A percentile compares a stretch with the other conserved stretches of the same genome.
Conservation (phyloP, 768 basidiomycete species). For the Suillus placidus region DNA sequence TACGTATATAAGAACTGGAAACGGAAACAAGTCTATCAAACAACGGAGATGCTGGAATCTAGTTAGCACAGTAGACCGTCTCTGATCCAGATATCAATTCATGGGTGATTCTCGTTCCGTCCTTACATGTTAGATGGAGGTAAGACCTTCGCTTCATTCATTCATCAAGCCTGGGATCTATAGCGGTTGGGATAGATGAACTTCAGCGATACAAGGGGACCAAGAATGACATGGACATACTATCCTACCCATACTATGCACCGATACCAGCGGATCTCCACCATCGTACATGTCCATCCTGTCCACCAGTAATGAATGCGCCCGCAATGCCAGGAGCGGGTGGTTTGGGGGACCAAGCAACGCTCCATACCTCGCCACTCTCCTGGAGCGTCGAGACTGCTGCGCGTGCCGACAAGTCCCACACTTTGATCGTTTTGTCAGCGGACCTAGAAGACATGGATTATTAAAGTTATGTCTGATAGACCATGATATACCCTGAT, state of each 20-base stretch:
- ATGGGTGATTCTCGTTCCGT: neutral
- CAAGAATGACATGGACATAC: neutral
- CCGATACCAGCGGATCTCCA: constrained; percentile 71
- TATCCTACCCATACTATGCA: constrained; percentile 14
- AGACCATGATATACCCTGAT: constrained; percentile 64
- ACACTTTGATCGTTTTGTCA: constrained; percentile 84
- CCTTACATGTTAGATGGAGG: neutral
- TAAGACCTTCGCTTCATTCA: constrained; percentile 3
- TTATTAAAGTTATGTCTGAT: neutral
- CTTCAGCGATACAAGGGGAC: neutral
- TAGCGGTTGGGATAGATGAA: neutral
- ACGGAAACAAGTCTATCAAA: neutral
- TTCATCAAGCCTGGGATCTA: constrained; percentile 3
- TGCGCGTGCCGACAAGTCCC: constrained; percentile 77
- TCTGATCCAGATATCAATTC: neutral
- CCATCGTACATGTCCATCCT: constrained; percentile 76
- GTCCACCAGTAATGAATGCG: constrained; percentile 71
- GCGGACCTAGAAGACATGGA: constrained; percentile 56
- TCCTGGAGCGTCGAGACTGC: constrained; percentile 80
- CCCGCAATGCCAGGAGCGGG: constrained; percentile 57
- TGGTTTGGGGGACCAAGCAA: constrained; percentile 75
- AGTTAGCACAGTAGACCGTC: neutral
- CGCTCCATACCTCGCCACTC: constrained; percentile 81
- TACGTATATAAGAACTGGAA: neutral
- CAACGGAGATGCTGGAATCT: neutral